Conservation (phyloP, 2,329 filamentous ascomycete genomes). For the Pseudogymnoascus sp. region DNA sequence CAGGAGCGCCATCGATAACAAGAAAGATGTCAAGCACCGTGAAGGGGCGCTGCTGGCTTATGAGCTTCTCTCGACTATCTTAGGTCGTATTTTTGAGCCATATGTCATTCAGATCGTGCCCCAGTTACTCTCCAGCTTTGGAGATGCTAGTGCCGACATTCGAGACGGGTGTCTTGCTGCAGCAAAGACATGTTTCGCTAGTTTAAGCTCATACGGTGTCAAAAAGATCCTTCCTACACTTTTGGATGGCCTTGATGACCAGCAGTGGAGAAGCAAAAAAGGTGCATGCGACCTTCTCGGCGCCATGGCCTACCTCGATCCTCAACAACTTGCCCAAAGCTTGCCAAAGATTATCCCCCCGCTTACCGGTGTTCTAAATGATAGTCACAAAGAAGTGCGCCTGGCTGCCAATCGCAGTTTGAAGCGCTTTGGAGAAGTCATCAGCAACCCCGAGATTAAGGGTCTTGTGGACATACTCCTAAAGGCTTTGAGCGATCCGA, state of each 20-base stretch:
- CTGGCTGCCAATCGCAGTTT: conserved; percentile 87
- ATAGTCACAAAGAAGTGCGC: conserved; percentile 96
- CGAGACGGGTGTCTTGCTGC: conserved; percentile 88
- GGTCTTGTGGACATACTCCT: conserved; percentile 81
- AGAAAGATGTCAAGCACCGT: conserved; percentile 81
- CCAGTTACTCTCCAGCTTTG: conserved; percentile 79
- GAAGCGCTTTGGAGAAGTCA: conserved; percentile 97
- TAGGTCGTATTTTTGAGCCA: conserved; percentile 86
- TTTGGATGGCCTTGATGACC: conserved; percentile 83
- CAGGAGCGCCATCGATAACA: conserved; percentile 80
- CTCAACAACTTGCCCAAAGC: conserved; percentile 84
- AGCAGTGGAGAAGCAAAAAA: conserved; percentile 97
- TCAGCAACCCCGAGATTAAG: conserved; percentile 96
- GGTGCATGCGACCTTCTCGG: conserved; percentile 93
- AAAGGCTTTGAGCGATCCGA: conserved; percentile 94
- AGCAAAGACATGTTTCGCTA: conserved; percentile 88
- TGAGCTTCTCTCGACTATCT: conserved; percentile 77
- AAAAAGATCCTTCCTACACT: conserved; percentile 89
- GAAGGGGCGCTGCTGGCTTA: conserved; percentile 85
- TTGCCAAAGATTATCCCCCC: conserved; percentile 95
- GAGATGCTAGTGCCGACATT: conserved; percentile 79
- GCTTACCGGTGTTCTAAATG: conserved; percentile 85
- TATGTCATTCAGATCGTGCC: conserved; percentile 95
- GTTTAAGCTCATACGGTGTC: conserved; percentile 89
- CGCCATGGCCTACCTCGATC: conserved; percentile 97